Evolutionary conservation across 1,284 basidiomycete species (phyloP).

Genomic region (Irpex sp.): DNA sequence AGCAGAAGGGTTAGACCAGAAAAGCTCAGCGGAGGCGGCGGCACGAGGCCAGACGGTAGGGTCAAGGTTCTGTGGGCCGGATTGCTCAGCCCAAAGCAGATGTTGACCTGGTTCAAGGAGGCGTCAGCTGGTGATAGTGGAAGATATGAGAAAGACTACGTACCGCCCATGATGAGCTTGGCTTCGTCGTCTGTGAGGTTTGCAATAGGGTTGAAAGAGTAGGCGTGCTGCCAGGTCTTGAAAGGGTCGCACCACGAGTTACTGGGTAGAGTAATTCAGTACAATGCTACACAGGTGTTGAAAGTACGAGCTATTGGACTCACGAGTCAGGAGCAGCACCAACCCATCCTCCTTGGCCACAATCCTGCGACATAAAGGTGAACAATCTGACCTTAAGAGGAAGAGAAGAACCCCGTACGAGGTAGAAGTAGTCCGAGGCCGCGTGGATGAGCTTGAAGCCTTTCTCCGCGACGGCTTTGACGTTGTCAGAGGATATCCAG

Average conservation of each 20-base stretch:
- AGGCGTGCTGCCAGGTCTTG: conserved; percentile 74
- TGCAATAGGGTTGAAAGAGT: conserved; percentile 70
- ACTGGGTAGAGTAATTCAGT: conserved; percentile 26
- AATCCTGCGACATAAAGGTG: conserved; percentile 45
- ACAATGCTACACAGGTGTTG: not conserved
- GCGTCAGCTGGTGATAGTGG: not conserved
- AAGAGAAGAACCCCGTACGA: conserved; percentile 29
- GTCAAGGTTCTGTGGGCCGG: conserved; percentile 69
- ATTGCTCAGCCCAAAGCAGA: conserved; percentile 79
- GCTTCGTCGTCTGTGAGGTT: conserved; percentile 48
- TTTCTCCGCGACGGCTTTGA: conserved; percentile 39
- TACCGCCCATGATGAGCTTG: conserved; percentile 64
- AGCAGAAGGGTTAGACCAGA: conserved; percentile 65
- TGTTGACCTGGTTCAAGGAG: conserved; percentile 49
- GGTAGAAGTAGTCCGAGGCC: conserved; percentile 58
- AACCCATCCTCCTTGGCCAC: conserved; percentile 79
- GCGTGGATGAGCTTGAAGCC: conserved; percentile 52
- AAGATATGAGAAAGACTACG: conserved; percentile 15
- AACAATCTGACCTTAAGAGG: not conserved
- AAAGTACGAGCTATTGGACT: conserved; percentile 9
- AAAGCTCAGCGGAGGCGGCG: conserved; percentile 76
- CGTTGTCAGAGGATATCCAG: conserved; percentile 48
- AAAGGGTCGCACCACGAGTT: conserved; percentile 70
- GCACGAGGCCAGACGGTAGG: conserved; percentile 77
- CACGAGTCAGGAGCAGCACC: conserved; percentile 48